A percentile compares a stretch with the other conserved stretches of the same genome.
These are phyloP conservation scores for Umbelopsis vinacea DNA, from an alignment of 192 early-diverging fungal species.

Conservation along the genomic window DNA sequence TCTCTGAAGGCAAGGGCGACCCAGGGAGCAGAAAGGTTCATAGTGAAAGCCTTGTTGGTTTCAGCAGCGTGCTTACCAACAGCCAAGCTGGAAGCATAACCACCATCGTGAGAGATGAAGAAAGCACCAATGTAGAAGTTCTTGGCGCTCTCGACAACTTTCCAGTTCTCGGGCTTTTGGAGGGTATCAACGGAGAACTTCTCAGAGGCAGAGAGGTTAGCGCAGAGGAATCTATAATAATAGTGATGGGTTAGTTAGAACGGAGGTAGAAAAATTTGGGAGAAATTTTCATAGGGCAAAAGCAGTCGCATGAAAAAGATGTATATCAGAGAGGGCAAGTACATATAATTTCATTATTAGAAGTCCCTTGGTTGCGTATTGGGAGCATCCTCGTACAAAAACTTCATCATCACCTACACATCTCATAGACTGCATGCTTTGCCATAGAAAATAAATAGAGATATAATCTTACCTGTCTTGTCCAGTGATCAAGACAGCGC, in stretches of 20 bases:
- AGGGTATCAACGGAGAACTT: slow-evolving; percentile 66
- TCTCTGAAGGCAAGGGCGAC: slow-evolving; percentile 93
- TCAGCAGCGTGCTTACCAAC: slow-evolving; percentile 89
- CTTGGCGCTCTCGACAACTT: slow-evolving; percentile 82
- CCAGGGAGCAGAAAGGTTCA: slow-evolving; percentile 98
- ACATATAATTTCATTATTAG: slow-evolving; percentile 9
- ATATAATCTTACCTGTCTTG: slow-evolving; percentile 58
- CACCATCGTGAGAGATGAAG: slow-evolving; percentile 86
- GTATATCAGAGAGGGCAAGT: slow-evolving; percentile 23
- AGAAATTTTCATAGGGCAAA: neutral
- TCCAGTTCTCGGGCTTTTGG: slow-evolving; percentile 78
- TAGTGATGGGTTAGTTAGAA: slow-evolving; percentile 8
- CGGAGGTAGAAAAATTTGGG: neutral
- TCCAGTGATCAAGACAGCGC: slow-evolving; percentile 94
- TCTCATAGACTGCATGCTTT: neutral
- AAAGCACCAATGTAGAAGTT: slow-evolving; percentile 95
- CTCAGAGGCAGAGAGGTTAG: slow-evolving; percentile 95
- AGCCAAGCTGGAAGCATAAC: slow-evolving; percentile 79
- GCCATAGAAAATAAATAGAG: neutral
- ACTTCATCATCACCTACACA: slow-evolving; percentile 17
- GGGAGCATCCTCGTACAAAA: slow-evolving; percentile 17
- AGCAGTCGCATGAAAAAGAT: neutral
- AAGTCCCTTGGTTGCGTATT: slow-evolving; percentile 13
- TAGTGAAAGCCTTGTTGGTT: slow-evolving; percentile 83
- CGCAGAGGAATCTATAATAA: slow-evolving; percentile 74